Evolutionary conservation across 768 basidiomycete genomes (phyloP).

Genomic region (Rhizopogon salebrosus): DNA sequence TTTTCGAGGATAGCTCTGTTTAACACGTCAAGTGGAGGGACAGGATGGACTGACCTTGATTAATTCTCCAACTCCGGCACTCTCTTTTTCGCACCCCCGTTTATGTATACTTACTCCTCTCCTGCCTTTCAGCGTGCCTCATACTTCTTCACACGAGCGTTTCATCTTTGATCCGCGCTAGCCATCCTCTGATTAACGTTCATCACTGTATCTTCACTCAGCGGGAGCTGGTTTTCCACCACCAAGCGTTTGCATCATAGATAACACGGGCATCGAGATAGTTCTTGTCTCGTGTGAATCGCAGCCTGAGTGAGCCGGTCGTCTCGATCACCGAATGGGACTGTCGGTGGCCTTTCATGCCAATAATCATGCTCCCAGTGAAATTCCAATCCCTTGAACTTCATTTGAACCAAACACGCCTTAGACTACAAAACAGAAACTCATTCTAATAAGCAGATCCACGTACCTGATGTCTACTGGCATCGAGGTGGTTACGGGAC

Average conservation of each 20-base stretch:
- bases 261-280: too few relatives aligned
- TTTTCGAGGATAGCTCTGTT: too few relatives aligned
- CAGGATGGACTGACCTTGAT: too few relatives aligned
- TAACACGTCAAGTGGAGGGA: too few relatives aligned
- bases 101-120: constrained; percentile 85
- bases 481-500: constrained; percentile 28
- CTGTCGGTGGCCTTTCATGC: too few relatives aligned
- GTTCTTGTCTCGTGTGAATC: too few relatives aligned
- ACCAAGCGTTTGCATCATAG: too few relatives aligned
- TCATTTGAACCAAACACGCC: constrained; percentile 7
- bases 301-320: too few relatives aligned
- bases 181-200: constrained; percentile 66
- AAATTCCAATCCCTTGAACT: too few relatives aligned
- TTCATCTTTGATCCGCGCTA: constrained; percentile 84
- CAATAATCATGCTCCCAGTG: too few relatives aligned
- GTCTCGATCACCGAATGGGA: too few relatives aligned
- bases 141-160: constrained; percentile 88
- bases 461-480: constrained; percentile 40
- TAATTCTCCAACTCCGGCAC: too few relatives aligned
- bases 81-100: constrained; percentile 79
- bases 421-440: constrained; percentile 3
- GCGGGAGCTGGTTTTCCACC: constrained; percentile 79
- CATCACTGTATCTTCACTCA: constrained; percentile 82
- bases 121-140: constrained; percentile 75
- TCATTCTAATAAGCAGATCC: constrained; percentile 53